Conservation (phyloP, 768 basidiomycete species). For the Xerocomus brunneocitrinus region DNA sequence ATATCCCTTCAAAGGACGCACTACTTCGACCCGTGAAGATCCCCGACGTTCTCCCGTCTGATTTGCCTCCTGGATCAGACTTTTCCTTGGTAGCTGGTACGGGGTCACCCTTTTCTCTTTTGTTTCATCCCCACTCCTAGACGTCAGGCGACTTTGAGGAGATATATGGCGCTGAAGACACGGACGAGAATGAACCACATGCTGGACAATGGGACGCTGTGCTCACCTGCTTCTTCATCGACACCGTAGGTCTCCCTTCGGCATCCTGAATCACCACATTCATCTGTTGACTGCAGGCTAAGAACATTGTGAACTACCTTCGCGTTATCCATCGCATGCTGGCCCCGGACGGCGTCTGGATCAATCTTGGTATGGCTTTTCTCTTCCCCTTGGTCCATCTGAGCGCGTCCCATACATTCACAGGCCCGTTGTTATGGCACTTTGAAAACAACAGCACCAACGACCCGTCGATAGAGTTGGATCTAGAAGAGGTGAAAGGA, state of each 20-base stretch:
- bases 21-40: slow-evolving; percentile 67
- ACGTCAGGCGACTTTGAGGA: slow-evolving; percentile 84
- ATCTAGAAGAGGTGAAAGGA: slow-evolving; percentile 81
- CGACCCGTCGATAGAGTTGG: slow-evolving; percentile 83
- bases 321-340: slow-evolving; percentile 82
- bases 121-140: background rate
- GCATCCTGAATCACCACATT: background rate
- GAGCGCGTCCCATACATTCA: background rate
- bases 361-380: slow-evolving; percentile 66
- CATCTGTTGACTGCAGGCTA: slow-evolving; percentile 49
- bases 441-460: slow-evolving; percentile 84
- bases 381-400: background rate
- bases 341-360: slow-evolving; percentile 85
- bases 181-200: slow-evolving; percentile 57
- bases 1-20: slow-evolving; percentile 52
- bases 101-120: slow-evolving; percentile 6
- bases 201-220: slow-evolving; percentile 83
- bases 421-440: slow-evolving; percentile 95
- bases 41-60: slow-evolving; percentile 80
- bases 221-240: slow-evolving; percentile 95
- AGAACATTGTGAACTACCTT: slow-evolving; percentile 88
- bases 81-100: slow-evolving; percentile 86
- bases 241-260: slow-evolving; percentile 57
- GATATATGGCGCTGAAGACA: slow-evolving; percentile 63
- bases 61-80: slow-evolving; percentile 56